These are phyloP conservation scores for Botrytis elliptica DNA, from an alignment of 2,329 filamentous ascomycete genomes.

Conservation along the genomic window DNA sequence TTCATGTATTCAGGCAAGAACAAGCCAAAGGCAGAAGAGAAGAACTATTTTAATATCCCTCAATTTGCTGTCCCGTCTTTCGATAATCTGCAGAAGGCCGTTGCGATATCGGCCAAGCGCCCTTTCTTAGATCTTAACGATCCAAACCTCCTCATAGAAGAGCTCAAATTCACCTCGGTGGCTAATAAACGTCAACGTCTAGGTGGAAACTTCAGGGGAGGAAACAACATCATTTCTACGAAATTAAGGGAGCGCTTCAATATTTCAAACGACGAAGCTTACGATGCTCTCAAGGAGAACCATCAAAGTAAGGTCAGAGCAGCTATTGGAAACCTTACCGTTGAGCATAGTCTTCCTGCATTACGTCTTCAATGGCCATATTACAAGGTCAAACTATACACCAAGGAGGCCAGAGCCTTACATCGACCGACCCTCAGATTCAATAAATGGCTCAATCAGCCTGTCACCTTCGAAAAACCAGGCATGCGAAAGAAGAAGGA, in stretches of 20 bases:
- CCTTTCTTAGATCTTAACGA: constrained; percentile 87
- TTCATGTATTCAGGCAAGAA: constrained; percentile 64
- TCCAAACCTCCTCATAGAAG: constrained; percentile 79
- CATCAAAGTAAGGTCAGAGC: constrained; percentile 94
- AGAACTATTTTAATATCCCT: constrained; percentile 58
- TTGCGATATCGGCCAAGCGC: constrained; percentile 70
- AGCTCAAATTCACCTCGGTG: constrained; percentile 63
- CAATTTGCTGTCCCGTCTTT: constrained; percentile 67
- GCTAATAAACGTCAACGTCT: constrained; percentile 54
- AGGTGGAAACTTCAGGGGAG: constrained; percentile 58
- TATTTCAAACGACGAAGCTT: constrained; percentile 92
- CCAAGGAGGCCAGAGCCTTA: constrained; percentile 73
- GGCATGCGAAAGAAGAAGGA: constrained; percentile 75
- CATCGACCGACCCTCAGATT: constrained; percentile 79
- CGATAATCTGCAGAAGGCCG: constrained; percentile 75
- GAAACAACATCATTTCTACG: constrained; percentile 66
- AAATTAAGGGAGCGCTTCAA: constrained; percentile 84
- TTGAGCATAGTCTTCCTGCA: constrained; percentile 92
- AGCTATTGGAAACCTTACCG: constrained; percentile 83
- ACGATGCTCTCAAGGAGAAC: constrained; percentile 94
- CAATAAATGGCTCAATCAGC: constrained; percentile 62
- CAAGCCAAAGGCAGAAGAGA: constrained; percentile 53
- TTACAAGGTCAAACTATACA: constrained; percentile 81
- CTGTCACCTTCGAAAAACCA: constrained; percentile 72
- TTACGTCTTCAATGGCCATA: constrained; percentile 92